Conservation (phyloP, 805 yeast species). For the Barnettozyma sp. region DNA sequence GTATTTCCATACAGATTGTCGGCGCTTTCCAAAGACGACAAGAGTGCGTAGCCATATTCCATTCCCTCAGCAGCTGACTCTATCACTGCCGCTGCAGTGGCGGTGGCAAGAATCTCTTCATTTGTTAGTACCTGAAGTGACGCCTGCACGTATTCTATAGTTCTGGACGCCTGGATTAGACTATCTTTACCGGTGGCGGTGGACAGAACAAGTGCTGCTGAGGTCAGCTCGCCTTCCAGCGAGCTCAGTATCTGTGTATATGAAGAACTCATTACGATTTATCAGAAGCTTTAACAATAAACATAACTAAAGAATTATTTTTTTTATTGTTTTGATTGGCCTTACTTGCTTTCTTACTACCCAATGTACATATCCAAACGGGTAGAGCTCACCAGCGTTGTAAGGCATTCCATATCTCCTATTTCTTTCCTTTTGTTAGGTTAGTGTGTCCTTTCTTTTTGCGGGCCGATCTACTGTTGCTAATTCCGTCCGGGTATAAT, state of each 20-base stretch:
- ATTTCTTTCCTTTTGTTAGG: too few relatives aligned
- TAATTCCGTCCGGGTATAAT: too few relatives aligned
- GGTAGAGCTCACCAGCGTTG: too few relatives aligned
- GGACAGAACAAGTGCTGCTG: slow-evolving; percentile 14
- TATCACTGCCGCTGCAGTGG: slow-evolving; percentile 9
- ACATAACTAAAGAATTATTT: too few relatives aligned
- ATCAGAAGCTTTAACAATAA: too few relatives aligned
- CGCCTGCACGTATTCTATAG: slow-evolving; percentile 15
- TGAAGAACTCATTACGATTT: background rate
- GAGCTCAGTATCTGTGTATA: slow-evolving; percentile 13
- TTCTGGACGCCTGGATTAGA: slow-evolving; percentile 15
- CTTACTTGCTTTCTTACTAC: too few relatives aligned
- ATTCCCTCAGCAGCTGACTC: slow-evolving; percentile 11
- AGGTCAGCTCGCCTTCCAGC: slow-evolving; percentile 10
- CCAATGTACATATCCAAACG: too few relatives aligned
- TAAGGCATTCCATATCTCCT: too few relatives aligned
- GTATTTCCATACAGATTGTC: slow-evolving; percentile 31
- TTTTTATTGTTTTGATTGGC: too few relatives aligned
- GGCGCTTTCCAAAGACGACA: slow-evolving; percentile 8
- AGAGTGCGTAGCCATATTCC: slow-evolving; percentile 3
- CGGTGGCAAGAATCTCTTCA: slow-evolving; percentile 13
- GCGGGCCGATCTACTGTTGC: too few relatives aligned
- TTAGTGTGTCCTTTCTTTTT: too few relatives aligned
- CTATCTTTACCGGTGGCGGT: slow-evolving; percentile 14
- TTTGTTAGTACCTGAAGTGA: slow-evolving; percentile 13